Base-by-base conservation (phyloP, 75 land plant genomes). In the Pinus taeda region DNA sequence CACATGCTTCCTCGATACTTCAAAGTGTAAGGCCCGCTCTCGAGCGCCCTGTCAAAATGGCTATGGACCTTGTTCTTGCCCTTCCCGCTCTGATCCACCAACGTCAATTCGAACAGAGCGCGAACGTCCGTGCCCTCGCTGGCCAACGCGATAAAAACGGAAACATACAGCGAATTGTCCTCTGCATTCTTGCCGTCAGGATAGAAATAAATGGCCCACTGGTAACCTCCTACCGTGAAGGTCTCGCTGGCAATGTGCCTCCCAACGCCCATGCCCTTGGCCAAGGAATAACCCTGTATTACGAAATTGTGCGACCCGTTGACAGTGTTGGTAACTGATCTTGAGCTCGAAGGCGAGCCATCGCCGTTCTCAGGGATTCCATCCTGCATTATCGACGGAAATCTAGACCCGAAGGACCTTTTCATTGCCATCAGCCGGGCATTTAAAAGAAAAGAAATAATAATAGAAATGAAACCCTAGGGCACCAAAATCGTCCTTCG, bases 221-320 rank as follows among this genome's bases (percentile, higher is more conserved):
- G 78, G 49, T 79, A 85, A 4, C 86, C 86, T 6, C 86, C 87
- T 5, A 85, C 87, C 8, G 86, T 79, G 75, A 85, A 85, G 59
- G 72, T 85, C 29, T 90, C 91, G 81, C 91, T 90, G 2, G 91
- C 87, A 26, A 90, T 90, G 83, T 90, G 90, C 73, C 85, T 85
- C 37, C 91, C 91, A 11, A 90, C 82, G 3, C 94, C 94, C 84
- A 92, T 92, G 20, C 94, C 94, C 62, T 92, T 92, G n/a, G 90
- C 90, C 65, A 92, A 78, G 8, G 94, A 92, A 74, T 92, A 92
- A 4, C 94, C 94, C 69, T 84, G 61, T 57, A 92, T 92, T 57
- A 82, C 86, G 80, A 92, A 90, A 59, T 79, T 74, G 75, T 92
- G 94, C 22, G 92, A 92, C 9, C 94, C 94, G 60, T 92, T 92